Evolutionary conservation across 257 asterid species (phyloP), one percentile per base, ranked within the genome.

Genomic region (Solanum pinnatisectum): DNA sequence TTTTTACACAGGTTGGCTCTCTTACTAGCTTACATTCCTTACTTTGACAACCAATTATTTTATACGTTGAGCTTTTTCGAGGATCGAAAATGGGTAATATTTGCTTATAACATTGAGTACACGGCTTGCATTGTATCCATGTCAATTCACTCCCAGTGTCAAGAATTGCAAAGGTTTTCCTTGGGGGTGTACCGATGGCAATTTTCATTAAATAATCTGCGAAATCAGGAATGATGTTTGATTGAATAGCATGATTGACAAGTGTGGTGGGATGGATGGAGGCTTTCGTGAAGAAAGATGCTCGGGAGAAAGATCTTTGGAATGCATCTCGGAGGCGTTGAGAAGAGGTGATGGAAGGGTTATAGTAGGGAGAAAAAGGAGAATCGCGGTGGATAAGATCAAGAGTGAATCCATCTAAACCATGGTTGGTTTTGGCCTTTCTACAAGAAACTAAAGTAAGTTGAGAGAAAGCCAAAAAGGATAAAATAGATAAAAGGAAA

Each of bases 61-160:
- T 35, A 79, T 88, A 94, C 4, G 94, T 73, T 0, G 68, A 67
- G 8, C 94, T 89, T 8, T 86, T 83, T 0, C 12, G 5, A 0
- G 94, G 94, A 71, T 95, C 90, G 40, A 95, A 95, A 3, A 93
- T 40, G 0, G 97, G 97, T 23, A 87, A 71, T 0, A 9, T 84
- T 87, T 94, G 97, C 5, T 89, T n/a, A 92, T 84, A 94, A 89
- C 97, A 94, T 0, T 27, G 7, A 0, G 23, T 12, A 88, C 97
- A 94, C 6, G 97, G 96, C 60, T 49, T 6, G 91, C 97, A 95
- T 37, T 94, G 98, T 5, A 93, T 91, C 98, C 98, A 94, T 0
- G 93, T 84, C 32, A 95, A 59, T n/a, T 95, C 97, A 74, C 97
- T 94, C 2, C 98, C 98, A 0, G 97, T 95, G 70, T 95, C 96